Evolutionary conservation across 2,329 filamentous ascomycete genomes (phyloP), one percentile per base, ranked within the genome.

Genomic region (Dactylonectria estremocensis): DNA sequence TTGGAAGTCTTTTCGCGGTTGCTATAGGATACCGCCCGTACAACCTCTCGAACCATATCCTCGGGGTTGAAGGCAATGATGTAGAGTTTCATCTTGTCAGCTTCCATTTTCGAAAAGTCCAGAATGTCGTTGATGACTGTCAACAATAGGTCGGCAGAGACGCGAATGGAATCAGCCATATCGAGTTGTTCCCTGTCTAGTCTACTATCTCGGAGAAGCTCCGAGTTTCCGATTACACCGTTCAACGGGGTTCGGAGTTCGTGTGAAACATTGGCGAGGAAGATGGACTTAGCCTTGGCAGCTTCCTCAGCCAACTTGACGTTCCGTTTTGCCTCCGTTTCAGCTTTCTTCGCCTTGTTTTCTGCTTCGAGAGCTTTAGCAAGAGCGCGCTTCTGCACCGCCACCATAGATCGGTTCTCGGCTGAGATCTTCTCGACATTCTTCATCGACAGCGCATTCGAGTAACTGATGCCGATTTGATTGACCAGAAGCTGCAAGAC

Each of bases 101-200:
- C 94, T 79, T 97, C 94, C 83, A 96, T 94, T 80, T 97, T 97
- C 31, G 95, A 97, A 78, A 97, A 97, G 80, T 98, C 95, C 5
- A 98, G 85, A 60, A 98, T 97, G 77, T 98, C 95, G 77, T 98
- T 98, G 82, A 98, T 98, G 54, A 98, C 94, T 0, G 95, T 96
- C 28, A 98, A 85, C 14, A 98, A 83, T 16, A 96, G 90, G 77
- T 98, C 95, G 0, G 94, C 94, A 55, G 93, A 97, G 35, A 95
- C 88, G 56, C 94, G 90, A 61, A 97, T 96, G 16, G 94, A 95
- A 77, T 97, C 94, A 4, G 93, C 93, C 85, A 95, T 96, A 72
- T 97, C 94, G 35, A 91, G 86, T 79, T 97, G 93, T 69, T 97
- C 93, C 66, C 86, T 88, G 71, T 92, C 90, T 60, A 97, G 84